A percentile compares a stretch with the other conserved stretches of the same genome.
Conservation (phyloP, 352 stramenopile species). For the Phytophthora cryptogea region DNA sequence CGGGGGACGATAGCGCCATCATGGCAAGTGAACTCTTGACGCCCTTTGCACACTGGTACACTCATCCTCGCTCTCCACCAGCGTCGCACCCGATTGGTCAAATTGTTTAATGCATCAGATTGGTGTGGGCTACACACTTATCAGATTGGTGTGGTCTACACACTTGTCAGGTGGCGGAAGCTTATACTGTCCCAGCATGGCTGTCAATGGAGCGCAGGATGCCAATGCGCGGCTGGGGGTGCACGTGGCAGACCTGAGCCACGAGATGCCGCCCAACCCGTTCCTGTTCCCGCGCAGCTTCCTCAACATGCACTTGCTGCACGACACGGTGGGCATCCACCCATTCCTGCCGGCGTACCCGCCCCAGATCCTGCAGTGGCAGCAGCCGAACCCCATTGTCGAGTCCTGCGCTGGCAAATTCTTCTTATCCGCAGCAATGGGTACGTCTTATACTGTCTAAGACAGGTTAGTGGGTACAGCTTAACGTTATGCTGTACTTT, state of each 20-base stretch:
- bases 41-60: slow-evolving; percentile 20
- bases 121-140: too few relatives aligned
- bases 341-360: slow-evolving; percentile 78
- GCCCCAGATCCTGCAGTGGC: slow-evolving; percentile 58
- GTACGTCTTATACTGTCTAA: slow-evolving; percentile 36
- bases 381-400: slow-evolving; percentile 75
- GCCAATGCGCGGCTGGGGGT: slow-evolving; percentile 61
- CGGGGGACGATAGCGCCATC: slow-evolving; percentile 26
- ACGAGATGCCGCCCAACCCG: slow-evolving; percentile 64
- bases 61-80: slow-evolving; percentile 5
- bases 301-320: slow-evolving; percentile 48
- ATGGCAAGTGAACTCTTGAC: background rate
- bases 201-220: slow-evolving; percentile 36
- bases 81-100: background rate
- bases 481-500: slow-evolving; percentile 3
- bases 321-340: slow-evolving; percentile 60
- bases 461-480: background rate
- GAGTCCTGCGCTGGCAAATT: slow-evolving; percentile 86
- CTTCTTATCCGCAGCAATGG: slow-evolving; percentile 77
- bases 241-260: slow-evolving; percentile 60
- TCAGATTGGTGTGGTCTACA: slow-evolving; percentile 2
- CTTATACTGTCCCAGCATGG: background rate
- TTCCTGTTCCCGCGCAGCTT: slow-evolving; percentile 82
- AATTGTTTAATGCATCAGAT: background rate
- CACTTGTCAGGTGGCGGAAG: slow-evolving; percentile 2